These are phyloP conservation scores for Erythrobasidium yunnanense DNA, from an alignment of 768 basidiomycete genomes.

Conservation along the genomic window DNA sequence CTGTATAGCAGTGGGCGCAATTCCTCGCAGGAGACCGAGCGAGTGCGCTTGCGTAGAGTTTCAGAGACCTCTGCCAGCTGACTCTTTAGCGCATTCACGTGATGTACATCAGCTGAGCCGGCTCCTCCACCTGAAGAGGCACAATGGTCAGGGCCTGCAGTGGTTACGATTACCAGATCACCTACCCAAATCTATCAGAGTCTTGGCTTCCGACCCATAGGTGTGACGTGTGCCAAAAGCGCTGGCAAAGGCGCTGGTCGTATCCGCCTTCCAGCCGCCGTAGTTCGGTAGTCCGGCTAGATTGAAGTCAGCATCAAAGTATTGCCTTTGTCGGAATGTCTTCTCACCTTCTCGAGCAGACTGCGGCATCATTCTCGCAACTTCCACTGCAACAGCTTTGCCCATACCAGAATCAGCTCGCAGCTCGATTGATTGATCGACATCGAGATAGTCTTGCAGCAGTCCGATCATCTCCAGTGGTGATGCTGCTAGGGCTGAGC, in stretches of 20 bases:
- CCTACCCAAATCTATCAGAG: not conserved
- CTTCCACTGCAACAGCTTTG: slow-evolving; percentile 75
- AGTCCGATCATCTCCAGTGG: slow-evolving; percentile 87
- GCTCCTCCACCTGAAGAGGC: not conserved
- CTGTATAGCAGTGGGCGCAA: slow-evolving; percentile 75
- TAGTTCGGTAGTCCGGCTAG: slow-evolving; percentile 42
- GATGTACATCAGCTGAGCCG: slow-evolving; percentile 34
- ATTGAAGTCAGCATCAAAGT: slow-evolving; percentile 45
- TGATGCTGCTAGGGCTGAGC: slow-evolving; percentile 70
- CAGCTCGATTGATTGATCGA: slow-evolving; percentile 58
- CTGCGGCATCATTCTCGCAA: slow-evolving; percentile 67
- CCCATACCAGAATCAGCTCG: slow-evolving; percentile 76
- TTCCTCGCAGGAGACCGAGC: slow-evolving; percentile 67
- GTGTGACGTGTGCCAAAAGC: slow-evolving; percentile 86
- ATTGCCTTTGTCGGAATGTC: slow-evolving; percentile 31
- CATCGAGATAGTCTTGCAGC: slow-evolving; percentile 78
- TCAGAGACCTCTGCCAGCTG: slow-evolving; percentile 46
- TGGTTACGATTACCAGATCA: too few relatives aligned
- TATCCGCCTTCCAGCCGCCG: slow-evolving; percentile 60
- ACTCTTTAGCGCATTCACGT: slow-evolving; percentile 56
- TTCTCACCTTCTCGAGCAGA: slow-evolving; percentile 62
- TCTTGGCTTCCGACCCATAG: slow-evolving; percentile 44
- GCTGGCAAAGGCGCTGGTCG: slow-evolving; percentile 65
- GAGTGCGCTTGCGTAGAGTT: slow-evolving; percentile 56
- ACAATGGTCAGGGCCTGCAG: too few relatives aligned